Percentiles rank a stretch among this genome's conserved stretches.
phyloP scores from a whole-genome alignment of 495 filamentous ascomycete species.

The Filosporella fistucella region DNA sequence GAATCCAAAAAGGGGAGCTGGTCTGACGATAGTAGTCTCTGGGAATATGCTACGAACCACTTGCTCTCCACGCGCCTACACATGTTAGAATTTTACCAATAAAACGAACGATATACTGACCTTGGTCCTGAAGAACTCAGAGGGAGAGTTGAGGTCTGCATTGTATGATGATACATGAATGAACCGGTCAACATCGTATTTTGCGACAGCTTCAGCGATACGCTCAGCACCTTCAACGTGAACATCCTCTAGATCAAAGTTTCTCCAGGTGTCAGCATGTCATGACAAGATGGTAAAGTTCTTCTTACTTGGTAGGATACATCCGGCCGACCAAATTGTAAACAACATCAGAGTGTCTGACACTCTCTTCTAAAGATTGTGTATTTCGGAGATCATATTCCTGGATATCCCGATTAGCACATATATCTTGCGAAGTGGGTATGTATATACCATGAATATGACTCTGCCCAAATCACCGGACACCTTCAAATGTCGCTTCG shows the following conservation, averaged over 20 bases:
- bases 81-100: conserved; percentile 18
- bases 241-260: conserved; percentile 89
- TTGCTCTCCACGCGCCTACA: conserved; percentile 71
- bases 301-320: conserved; percentile 88
- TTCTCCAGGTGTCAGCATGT: no score
- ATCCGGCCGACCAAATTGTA: conserved; percentile 92
- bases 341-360: conserved; percentile 94
- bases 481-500: conserved; percentile 93
- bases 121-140: conserved; percentile 89
- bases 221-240: conserved; percentile 93
- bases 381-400: conserved; percentile 97
- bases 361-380: conserved; percentile 90
- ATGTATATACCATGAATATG: conserved; percentile 63
- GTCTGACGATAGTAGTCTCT: conserved; percentile 95
- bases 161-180: conserved; percentile 97
- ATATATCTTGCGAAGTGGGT: background rate
- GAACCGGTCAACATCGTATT: conserved; percentile 97
- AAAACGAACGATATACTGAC: conserved; percentile 32
- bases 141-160: conserved; percentile 72
- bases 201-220: conserved; percentile 92
- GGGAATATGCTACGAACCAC: conserved; percentile 88
- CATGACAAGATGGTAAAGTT: no score
- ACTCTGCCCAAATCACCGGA: conserved; percentile 89
- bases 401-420: conserved; percentile 36
- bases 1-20: conserved; percentile 88